Evolutionary conservation across 495 filamentous ascomycete genomes (phyloP), one percentile per base, ranked within the genome.

Genomic region (Astrothelium subdiscretum): DNA sequence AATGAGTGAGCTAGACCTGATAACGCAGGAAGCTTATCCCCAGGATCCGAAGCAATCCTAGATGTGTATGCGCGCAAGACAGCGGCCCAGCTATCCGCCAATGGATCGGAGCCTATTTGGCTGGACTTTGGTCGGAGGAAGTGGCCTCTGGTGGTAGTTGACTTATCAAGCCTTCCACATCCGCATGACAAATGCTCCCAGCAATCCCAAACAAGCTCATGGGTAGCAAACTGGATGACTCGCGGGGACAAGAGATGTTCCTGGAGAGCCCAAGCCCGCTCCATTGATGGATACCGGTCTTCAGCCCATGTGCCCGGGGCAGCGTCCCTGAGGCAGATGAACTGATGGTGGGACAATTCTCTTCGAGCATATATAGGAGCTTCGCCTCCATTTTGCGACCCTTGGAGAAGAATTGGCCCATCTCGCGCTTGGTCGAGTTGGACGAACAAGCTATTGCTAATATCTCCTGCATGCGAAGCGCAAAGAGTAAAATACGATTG

Each of bases 401-500:
- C 22, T 60, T 32, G 27, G 12, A 27, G 31, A n/a, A 22, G 27
- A 40, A 8, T 40, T 27, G 27, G 29, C 22, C 22, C 32, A 12
- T 60, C 58, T 60, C 27, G 1, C 3, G 40, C 32, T n/a, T 44
- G 38, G 22, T 43, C 18, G 3, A 32, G 59, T 11, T 44, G 1
- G n/a, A 48, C 48, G 32, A 18, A 60, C 18, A 32, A 60, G 5
- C 59, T 38, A 8, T 27, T 15, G 38, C 32, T 24, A 27, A 40
- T 61, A 44, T 61, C 59, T 5, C 3, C 26, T 24, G 59, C 38
- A 32, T 40, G 27, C 35, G 44, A 32, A 24, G 74, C 74, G 4
- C 72, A 69, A 31, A 77, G 68, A 31, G 60, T 73, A 52, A 77
- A 59, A 38, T 72, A 61, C 0, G 76, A 70, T 38, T 76, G 65